These are phyloP conservation scores for Coccinonectria pachysandricola DNA, from an alignment of 2,329 filamentous ascomycete genomes.

Conservation along the genomic window DNA sequence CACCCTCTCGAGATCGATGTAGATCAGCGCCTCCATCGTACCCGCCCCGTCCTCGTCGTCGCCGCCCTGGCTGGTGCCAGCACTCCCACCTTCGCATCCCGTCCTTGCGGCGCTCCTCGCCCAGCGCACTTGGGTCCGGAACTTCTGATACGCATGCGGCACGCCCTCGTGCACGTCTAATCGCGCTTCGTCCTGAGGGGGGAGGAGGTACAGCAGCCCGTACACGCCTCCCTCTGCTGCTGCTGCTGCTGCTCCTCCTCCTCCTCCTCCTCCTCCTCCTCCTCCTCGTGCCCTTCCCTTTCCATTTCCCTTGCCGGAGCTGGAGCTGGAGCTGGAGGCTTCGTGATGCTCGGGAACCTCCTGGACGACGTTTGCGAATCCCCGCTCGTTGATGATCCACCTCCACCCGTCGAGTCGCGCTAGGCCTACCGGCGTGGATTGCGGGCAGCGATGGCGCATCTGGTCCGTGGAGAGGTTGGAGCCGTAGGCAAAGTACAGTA, in stretches of 20 bases:
- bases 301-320: slow-evolving; percentile 3
- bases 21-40: slow-evolving; percentile 40
- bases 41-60: slow-evolving; percentile 12
- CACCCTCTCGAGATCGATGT: slow-evolving; percentile 40
- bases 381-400: slow-evolving; percentile 58
- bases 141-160: slow-evolving; percentile 49
- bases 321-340: too few species aligned
- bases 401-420: slow-evolving; percentile 45
- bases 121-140: slow-evolving; percentile 23
- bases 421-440: slow-evolving; percentile 44
- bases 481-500: slow-evolving; percentile 61
- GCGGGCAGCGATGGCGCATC: slow-evolving; percentile 54
- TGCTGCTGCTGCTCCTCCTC: slow-evolving; percentile 2
- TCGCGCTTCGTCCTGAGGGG: slow-evolving; percentile 35
- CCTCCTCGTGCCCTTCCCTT: slow-evolving; percentile 1
- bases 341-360: slow-evolving; percentile 10
- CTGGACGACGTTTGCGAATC: slow-evolving; percentile 62
- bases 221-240: slow-evolving; percentile 34
- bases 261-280: slow-evolving; percentile 4
- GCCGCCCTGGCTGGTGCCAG: slow-evolving; percentile 4
- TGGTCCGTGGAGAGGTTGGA: slow-evolving; percentile 58
- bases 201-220: slow-evolving; percentile 46
- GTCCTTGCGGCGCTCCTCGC: too few species aligned
- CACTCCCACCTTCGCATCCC: too few species aligned
- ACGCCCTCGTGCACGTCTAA: slow-evolving; percentile 55